These are phyloP conservation scores for Cladosporium colombiae DNA, from an alignment of 2,329 filamentous ascomycete species.

Conservation along the genomic window DNA sequence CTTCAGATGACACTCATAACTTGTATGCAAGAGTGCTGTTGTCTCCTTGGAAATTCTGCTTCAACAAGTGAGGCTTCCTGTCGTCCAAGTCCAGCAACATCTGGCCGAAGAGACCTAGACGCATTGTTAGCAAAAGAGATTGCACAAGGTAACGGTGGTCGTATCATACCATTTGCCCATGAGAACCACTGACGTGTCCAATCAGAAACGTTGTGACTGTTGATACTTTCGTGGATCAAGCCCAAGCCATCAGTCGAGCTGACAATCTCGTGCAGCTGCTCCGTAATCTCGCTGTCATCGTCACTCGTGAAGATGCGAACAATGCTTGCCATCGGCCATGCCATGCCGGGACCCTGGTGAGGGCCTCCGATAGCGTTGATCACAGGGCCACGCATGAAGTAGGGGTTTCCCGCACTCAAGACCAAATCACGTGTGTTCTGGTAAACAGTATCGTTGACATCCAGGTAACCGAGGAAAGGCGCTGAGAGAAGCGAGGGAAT, in stretches of 20 bases:
- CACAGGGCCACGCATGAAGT: conserved; percentile 52
- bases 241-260: conserved; percentile 51
- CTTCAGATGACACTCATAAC: not conserved
- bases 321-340: conserved; percentile 56
- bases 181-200: conserved; percentile 53
- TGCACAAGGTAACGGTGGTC: not conserved
- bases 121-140: conserved; percentile 5
- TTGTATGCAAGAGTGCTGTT: not conserved
- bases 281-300: conserved; percentile 49
- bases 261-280: conserved; percentile 47
- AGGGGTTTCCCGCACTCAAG: conserved; percentile 50
- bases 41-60: conserved; percentile 44
- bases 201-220: conserved; percentile 47
- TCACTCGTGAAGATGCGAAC: conserved; percentile 53
- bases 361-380: conserved; percentile 52
- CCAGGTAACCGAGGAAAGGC: conserved; percentile 62
- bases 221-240: conserved; percentile 55
- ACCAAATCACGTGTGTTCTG: conserved; percentile 48
- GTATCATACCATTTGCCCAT: not conserved
- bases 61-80: conserved; percentile 46
- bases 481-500: conserved; percentile 67
- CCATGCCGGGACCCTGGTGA: conserved; percentile 48
- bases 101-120: conserved; percentile 53
- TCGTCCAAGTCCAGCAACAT: conserved; percentile 50
- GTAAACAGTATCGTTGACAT: conserved; percentile 44